Conservation (phyloP, 129 eudicot genomes). For the Silybum marianum region DNA sequence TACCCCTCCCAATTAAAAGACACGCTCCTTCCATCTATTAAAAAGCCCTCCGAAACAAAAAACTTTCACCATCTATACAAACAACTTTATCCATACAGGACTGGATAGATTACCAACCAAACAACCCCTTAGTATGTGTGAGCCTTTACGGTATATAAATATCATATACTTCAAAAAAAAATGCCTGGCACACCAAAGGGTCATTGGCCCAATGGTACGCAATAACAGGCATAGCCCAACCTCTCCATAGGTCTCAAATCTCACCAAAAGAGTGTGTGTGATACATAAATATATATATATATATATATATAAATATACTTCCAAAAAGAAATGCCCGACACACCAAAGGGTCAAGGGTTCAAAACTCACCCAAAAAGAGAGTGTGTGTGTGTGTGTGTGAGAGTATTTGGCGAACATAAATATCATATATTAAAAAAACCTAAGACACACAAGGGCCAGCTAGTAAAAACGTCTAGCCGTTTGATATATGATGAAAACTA, state of each 20-base stretch:
- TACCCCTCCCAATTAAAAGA: too few relatives aligned
- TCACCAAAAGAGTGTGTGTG: neutral
- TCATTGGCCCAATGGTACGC: neutral
- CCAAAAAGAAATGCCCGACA: neutral
- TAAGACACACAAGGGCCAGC: neutral
- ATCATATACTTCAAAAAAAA: too few relatives aligned
- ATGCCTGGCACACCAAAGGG: neutral
- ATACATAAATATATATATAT: too few relatives aligned
- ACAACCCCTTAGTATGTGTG: too few relatives aligned
- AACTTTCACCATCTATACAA: too few relatives aligned
- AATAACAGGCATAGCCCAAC: neutral
- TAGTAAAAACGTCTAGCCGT: neutral
- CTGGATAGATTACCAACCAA: too few relatives aligned
- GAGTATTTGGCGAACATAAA: neutral
- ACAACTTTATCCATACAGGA: too few relatives aligned
- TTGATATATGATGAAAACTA: neutral
- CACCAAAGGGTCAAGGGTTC: neutral
- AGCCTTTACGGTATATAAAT: too few relatives aligned
- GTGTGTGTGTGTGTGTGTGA: neutral
- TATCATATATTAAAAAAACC: neutral
- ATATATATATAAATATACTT: neutral
- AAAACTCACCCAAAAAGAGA: neutral
- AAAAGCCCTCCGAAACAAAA: too few relatives aligned
- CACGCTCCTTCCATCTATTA: too few relatives aligned
- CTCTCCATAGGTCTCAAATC: neutral